Base-by-base conservation (phyloP, 371 early-diverging fungal genomes). In the Mortierella sp. region DNA sequence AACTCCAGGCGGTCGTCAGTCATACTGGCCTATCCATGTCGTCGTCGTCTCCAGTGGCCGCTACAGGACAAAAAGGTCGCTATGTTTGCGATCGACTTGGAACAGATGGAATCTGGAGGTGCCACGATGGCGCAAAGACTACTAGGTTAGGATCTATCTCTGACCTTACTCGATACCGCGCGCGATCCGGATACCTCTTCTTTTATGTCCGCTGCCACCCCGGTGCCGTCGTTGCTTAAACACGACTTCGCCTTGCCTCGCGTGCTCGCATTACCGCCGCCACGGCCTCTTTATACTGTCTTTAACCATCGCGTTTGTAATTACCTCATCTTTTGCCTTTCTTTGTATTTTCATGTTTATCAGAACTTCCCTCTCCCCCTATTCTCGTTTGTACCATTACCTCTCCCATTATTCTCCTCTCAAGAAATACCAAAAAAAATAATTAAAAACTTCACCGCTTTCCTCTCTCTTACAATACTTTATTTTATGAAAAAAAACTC, bases 61-160 rank as follows among this genome's bases (percentile, higher is more conserved):
- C 65, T 18, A 5, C 32, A 63, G 63, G 63, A 63, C 38, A 74
- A 21, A 72, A 71, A 24, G 84, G 84, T 3, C 74, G 77, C 18
- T 84, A 84, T 43, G 73, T 80, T 8, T 84, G 84, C 46, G 84
- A 84, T 60, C 51, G 75, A 32, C 84, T 71, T n/a, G 81, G 81
- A 8, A 46, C 78, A 32, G 84, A 84, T 60, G 84, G 81, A 16
- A 48, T 80, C 6, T 84, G 84, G 84, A 70, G 81, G 35, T 72
- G 78, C 63, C 56, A 68, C 18, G 84, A 84, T 44, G 78, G 74
- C n/a, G 55, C 55, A 49, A 72, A 71, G 60, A 63, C 56, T 35
- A 75, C 75, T 21, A 80, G 29, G 60, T 70, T 80, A 12, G 84
- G 84, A 1, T 70, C 81, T 56, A 74, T 80, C 11, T 63, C 75